phyloP scores from a whole-genome alignment of 2,329 filamentous ascomycete species.

The Colletotrichum filicis region DNA sequence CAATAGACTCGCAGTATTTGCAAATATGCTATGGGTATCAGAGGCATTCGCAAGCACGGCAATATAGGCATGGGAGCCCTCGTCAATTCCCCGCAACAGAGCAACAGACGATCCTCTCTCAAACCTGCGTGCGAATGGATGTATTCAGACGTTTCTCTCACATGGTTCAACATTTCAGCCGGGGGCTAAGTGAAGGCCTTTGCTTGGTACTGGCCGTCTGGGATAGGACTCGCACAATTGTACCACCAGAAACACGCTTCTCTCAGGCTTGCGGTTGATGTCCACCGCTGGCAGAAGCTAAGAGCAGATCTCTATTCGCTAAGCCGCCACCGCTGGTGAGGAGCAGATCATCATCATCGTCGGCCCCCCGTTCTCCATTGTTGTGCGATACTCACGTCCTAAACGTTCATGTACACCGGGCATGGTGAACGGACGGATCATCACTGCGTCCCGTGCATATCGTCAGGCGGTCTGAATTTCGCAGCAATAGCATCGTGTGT shows the following conservation, averaged over 20 bases:
- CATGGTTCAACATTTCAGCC: neutral
- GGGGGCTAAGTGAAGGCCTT: neutral
- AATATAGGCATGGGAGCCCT: neutral
- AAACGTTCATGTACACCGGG: slow-evolving; percentile 11
- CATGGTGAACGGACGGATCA: slow-evolving; percentile 16
- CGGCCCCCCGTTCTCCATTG: neutral
- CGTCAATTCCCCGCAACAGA: neutral
- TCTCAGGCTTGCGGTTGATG: neutral
- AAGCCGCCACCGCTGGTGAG: slow-evolving; percentile 4
- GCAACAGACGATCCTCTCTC: neutral
- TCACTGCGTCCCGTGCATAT: neutral
- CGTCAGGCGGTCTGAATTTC: slow-evolving; percentile 15
- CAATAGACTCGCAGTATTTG: neutral
- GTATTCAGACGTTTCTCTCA: neutral
- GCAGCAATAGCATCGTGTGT: neutral
- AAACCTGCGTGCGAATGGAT: neutral
- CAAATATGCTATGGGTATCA: too few species aligned
- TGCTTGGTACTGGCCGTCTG: neutral
- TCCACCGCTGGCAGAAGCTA: neutral
- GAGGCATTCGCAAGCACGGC: too few species aligned
- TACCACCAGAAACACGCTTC: slow-evolving; percentile 5
- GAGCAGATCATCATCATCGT: slow-evolving; percentile 8
- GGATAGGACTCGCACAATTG: slow-evolving; percentile 3
- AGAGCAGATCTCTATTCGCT: slow-evolving; percentile 6
- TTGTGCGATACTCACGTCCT: neutral